Conservation (phyloP, 2,329 filamentous ascomycete species). For the Trichoderma pleuroti region DNA sequence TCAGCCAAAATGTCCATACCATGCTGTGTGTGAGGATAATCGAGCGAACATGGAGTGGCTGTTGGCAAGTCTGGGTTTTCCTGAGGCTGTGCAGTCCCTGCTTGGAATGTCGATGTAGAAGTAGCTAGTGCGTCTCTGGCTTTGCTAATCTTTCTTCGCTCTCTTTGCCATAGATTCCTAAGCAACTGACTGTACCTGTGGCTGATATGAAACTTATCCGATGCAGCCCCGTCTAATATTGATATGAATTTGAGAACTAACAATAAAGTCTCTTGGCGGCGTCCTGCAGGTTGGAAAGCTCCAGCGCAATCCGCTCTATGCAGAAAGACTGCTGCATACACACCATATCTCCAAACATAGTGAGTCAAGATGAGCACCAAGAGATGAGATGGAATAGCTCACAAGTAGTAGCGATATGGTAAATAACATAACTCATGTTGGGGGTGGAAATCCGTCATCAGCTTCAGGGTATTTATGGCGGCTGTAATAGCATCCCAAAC, state of each 20-base stretch:
- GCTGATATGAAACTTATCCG: not conserved
- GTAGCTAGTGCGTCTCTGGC: not conserved
- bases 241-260: not conserved
- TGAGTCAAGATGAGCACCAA: not conserved
- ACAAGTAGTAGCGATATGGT: constrained; percentile 7
- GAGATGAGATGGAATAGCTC: not conserved
- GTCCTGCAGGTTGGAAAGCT: not conserved
- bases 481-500: constrained; percentile 4
- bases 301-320: not conserved
- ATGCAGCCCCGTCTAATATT: not conserved
- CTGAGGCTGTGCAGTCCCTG: not conserved
- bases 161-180: not conserved
- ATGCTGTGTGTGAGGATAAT: not conserved
- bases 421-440: not conserved
- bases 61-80: not conserved
- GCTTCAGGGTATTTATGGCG: not conserved
- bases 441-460: not conserved
- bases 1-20: not conserved
- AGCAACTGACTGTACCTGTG: not conserved
- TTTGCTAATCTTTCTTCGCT: not conserved
- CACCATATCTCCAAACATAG: not conserved
- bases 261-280: not conserved
- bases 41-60: not conserved
- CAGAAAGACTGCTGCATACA: constrained; percentile 3
- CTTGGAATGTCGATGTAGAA: not conserved